Base-by-base conservation (phyloP, 2,329 filamentous ascomycete genomes). In the Metarhizium guizhouense region DNA sequence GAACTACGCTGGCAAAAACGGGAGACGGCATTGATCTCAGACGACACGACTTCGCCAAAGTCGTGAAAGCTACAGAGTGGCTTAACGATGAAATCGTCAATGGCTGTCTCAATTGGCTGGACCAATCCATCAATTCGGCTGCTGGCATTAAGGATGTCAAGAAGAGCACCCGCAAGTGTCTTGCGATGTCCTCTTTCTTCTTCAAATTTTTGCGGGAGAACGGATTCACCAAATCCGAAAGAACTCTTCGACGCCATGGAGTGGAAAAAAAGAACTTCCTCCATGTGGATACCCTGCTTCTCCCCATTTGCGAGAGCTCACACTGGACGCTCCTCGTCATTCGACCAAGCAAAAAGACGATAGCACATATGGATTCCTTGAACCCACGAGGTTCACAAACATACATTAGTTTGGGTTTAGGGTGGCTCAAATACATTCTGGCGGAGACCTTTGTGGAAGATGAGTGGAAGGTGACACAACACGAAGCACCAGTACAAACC, bases 1-100 rank as follows among this genome's bases (percentile, higher is more conserved):
- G 65, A 16, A 64, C 64, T 6, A 68, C 67, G 51, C 67, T 82
- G 52, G 75, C 74, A 56, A 74, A 66, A 54, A 77, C 78, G 10
- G 68, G 71, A 6, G 78, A 80, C 58, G 77, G 78, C 1, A 73
- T 73, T 3, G 72, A 78, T 13, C 69, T 88, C 16, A 63, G 64
- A 34, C 65, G 64, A 6, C 79, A 82, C 53, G 86, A 89, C 64
- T 85, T 90, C 62, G 73, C 71, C n/a, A 85, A 78, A 50, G 70
- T 91, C 7, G 74, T 86, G 16, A 73, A 74, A 18, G 67, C 72
- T 8, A 75, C 70, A 0, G 75, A 75, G 32, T 93, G 88, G 88
- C 77, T 93, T 6, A 91, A 92, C 60, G 88, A 92, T 66, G 85
- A 88, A 61, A 81, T 87, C 52, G 81, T 93, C 62, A 88, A 90